Base-by-base conservation (phyloP, 371 early-diverging fungal species). In the Syncephalastrum contaminatum region DNA sequence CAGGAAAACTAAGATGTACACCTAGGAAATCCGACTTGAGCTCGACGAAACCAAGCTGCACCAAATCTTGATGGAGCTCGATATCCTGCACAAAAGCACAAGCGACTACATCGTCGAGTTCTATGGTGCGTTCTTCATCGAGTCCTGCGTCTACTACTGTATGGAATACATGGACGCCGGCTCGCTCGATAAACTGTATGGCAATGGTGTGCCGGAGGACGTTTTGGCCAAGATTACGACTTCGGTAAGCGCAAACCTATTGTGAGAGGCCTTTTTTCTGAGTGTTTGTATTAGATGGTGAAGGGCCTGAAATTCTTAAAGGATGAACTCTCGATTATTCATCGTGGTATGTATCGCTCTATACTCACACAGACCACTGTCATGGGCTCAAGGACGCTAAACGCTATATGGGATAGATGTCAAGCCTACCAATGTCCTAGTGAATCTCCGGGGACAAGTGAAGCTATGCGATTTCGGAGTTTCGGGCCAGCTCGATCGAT, bases 41-140 rank as follows among this genome's bases (percentile, higher is more conserved):
- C 74, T 97, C 58, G 93, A 93, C 64, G 84, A 91, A 70, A 84
- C 84, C 36, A 91, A 91, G 57, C 69, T 96, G 51, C 89, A 89
- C 66, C 92, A 91, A 69, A 94, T 96, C 57, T 66, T 93, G 53
- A 96, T 94, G 95, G 96, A 96, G 50, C 52, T 73, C 19, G 70
- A 73, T 58, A 88, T 95, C 36, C 80, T 97, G 40, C 93, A 95
- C 76, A 88, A 90, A 64, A 88, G 91, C 51, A 80, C 86, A 46
- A 88, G 88, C 53, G 88, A 90, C 20, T 92, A 87, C 63, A 97
- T 97, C 73, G 93, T 97, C 27, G 95, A 95, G 49, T 97, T 96
- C 64, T 97, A 97, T 74, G 97, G 97, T n/a, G 97, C 97, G 1
- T 97, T 96, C 76, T 94, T 95, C 63, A 87, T 92, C 56, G 96